Base-by-base conservation (phyloP, 169 alveolate genomes). In the Eimeria zaria region DNA sequence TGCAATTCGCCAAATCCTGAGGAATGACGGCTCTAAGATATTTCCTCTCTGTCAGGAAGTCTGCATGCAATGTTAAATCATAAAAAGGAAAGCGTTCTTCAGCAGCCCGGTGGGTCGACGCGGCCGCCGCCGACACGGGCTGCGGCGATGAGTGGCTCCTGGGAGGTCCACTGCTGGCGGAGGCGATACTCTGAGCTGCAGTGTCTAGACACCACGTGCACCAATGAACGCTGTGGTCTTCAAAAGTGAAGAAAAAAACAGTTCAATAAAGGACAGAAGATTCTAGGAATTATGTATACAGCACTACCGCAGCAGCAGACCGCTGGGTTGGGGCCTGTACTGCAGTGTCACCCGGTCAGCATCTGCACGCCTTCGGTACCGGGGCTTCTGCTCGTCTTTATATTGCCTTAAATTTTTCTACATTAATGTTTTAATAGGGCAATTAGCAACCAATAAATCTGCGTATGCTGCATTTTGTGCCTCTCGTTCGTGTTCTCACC, bases 71-170 rank as follows among this genome's bases (percentile, higher is more conserved):
- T 53, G 67, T 24, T 51, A 81, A 33, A 53, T 51, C 27, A 33
- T 55, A 33, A 73, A 73, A 81, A 76, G 64, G 46, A 48, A 81
- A 27, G 71, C 9, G 60, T 39, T 46, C 90, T 55, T 27, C 90
- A 81, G 44, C 69, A 48, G 67, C 90, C 33, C 90, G 62, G 71
- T 33, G 14, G 71, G 46, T 51, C 46, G 90, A 36, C 71, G 62
- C 90, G 51, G 90, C 90, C 90, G 90, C 90, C 44, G 90, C 90
- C 51, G 90, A 46, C 90, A 51, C 89, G 16, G 90, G 69, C 73
- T 81, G 71, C n/a, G 71, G 90, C 90, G 69, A 81, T 81, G 71
- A 81, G 71, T 81, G 90, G 90, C 90, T 51, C 71, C 90, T 81
- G 87, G 87, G 80, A 69, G 80, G 80, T 69, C 60, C 87, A 76